phyloP scores from a whole-genome alignment of 169 alveolate species.

The Plasmodium coatneyi region DNA sequence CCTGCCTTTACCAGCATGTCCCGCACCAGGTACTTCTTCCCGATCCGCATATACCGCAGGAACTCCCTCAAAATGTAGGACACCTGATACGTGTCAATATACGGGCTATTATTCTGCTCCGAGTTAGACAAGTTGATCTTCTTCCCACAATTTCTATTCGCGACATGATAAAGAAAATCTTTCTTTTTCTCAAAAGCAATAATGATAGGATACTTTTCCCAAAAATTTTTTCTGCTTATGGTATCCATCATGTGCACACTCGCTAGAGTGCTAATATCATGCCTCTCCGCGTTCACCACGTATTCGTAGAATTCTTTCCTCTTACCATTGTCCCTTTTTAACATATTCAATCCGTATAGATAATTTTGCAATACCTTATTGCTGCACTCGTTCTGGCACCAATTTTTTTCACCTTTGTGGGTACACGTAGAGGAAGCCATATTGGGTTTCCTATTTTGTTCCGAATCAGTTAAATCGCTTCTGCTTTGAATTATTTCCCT shows the following conservation, averaged over 20 bases:
- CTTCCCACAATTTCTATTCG: background rate
- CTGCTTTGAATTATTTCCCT: background rate
- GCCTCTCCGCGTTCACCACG: background rate
- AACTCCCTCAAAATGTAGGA: slow-evolving; percentile 48
- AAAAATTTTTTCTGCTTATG: background rate
- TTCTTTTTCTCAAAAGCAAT: slow-evolving; percentile 67
- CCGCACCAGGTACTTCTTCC: background rate
- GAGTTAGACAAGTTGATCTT: slow-evolving; percentile 16
- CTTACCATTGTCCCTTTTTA: slow-evolving; percentile 23
- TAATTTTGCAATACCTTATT: slow-evolving; percentile 27
- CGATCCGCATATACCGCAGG: background rate
- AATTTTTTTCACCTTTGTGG: background rate
- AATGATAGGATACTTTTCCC: slow-evolving; percentile 28
- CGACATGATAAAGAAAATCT: slow-evolving; percentile 52
- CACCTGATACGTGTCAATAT: slow-evolving; percentile 37
- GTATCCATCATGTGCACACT: slow-evolving; percentile 46
- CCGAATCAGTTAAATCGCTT: background rate
- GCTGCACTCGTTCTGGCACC: slow-evolving; percentile 2
- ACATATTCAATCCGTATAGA: slow-evolving; percentile 54
- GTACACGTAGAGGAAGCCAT: background rate
- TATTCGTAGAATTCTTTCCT: slow-evolving; percentile 50
- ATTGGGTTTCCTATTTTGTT: background rate
- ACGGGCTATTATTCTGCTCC: slow-evolving; percentile 14
- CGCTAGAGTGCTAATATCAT: background rate
- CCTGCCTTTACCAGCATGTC: background rate